Evolutionary conservation across 805 yeast species (phyloP), one percentile per base, ranked within the genome.

Genomic region (Diddensiella transvaalensis): DNA sequence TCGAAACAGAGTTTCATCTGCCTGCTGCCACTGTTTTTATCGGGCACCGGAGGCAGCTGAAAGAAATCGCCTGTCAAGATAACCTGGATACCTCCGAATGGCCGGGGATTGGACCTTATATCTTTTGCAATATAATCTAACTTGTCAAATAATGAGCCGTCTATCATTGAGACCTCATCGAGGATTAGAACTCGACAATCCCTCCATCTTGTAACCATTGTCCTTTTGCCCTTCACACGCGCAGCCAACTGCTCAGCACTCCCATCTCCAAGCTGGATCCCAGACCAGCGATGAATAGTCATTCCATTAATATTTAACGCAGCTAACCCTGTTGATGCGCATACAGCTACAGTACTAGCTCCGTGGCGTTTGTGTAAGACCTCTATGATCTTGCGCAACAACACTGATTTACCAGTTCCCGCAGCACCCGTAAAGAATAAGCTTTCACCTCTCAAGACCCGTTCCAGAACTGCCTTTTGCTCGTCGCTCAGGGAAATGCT

Each of bases 361-460:
- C 74, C 72, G 13, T 8, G 32, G 59, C 78, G 73, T 38, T 73
- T 68, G 1, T 55, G 50, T 35, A 87, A 67, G n/a, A 70, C 68
- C 15, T 67, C 60, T 11, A 91, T 86, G 19, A 93, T 68, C 33
- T 79, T 79, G 46, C 77, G 74, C 47, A 91, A 69, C 18, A 93
- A 69, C 4, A 88, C 81, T 2, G 99, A 91, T 63, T 93, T 93
- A 61, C 99, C 99, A 0, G 99, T 93, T 60, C 99, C 99, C 0
- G 99, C 99, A 24, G 97, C 87, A 48, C 99, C 99, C 0, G 99
- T 91, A 64, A 85, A 93, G 62, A 93, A 93, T 10, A 93, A 68
- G 50, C 83, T 86, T 11, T 72, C 69, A 17, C 64, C 62, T 22
- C 70, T 63, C 40, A 76, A 61, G 0, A 80, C 91, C 38, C 83